Percentiles rank a stretch among this genome's conserved stretches.
Evolutionary conservation across 305 asterid species (phyloP).

Genomic region (Solanum hybrid): DNA sequence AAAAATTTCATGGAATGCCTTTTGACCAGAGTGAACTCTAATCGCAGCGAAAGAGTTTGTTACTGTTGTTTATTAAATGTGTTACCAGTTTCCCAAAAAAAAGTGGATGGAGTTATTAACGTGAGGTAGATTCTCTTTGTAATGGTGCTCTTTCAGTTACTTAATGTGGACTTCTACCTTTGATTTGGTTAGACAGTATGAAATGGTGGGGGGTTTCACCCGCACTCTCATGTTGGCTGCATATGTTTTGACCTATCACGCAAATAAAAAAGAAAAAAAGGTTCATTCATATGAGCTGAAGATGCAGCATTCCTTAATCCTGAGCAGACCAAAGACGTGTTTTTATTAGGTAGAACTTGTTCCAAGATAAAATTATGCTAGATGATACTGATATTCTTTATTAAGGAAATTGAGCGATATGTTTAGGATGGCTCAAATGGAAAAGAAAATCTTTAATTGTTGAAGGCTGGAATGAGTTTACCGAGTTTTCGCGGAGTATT

Average conservation of each 20-base stretch:
- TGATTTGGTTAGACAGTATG: not conserved
- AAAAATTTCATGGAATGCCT: not conserved
- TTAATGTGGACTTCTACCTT: not conserved
- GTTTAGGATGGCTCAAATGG: not conserved
- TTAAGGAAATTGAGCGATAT: not conserved
- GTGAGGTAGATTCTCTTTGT: not conserved
- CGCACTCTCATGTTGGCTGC: not conserved
- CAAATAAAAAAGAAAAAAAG: not conserved
- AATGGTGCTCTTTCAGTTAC: not conserved
- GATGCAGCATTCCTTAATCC: not conserved
- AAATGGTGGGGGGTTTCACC: not conserved
- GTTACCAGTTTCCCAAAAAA: not conserved
- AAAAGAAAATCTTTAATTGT: not conserved
- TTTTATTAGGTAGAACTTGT: not conserved
- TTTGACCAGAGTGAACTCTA: not conserved
- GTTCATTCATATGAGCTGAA: not conserved
- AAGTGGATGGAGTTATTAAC: not conserved
- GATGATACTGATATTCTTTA: not conserved
- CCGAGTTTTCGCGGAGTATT: not conserved
- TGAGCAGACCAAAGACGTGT: not conserved
- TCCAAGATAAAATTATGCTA: not conserved
- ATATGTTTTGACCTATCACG: not conserved
- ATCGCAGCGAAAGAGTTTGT: not conserved
- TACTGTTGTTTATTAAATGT: not conserved
- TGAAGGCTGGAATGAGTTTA: not conserved